Evolutionary conservation across 306 rosid species (phyloP), one percentile per base, ranked within the genome.

Genomic region (Carpinus fangiana): DNA sequence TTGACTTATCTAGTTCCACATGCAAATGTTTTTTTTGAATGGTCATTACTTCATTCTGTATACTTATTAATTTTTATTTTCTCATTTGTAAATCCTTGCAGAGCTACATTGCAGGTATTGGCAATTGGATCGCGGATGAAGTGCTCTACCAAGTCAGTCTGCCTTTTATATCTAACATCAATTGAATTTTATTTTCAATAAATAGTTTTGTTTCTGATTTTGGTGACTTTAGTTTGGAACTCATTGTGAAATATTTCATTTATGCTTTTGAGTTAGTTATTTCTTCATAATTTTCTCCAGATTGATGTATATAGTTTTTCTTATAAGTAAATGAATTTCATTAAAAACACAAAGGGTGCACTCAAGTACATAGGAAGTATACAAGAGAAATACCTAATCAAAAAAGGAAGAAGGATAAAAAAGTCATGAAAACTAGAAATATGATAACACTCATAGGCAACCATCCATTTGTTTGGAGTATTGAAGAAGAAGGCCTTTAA

Each of bases 91-190:
- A 50, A 41, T 50, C 23, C 79, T 67, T 83, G 80, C 91, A 92
- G 98, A 82, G 93, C 76, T 90, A 73, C 72, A 90, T 92, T 81
- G 85, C 98, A 13, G 97, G 98, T 59, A 90, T 95, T 54, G 98
- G 98, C 71, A 95, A 95, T 79, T 92, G 97, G 98, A 59, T 95
- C 83, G 98, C 97, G 53, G 97, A 92, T 89, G 97, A 95, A 87
- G 98, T 95, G 79, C 88, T 95, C 31, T 95, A 92, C 79, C 97
- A 95, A 85, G 98, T 95, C 68, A 82, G 91, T 81, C 9, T 67
- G 48, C 36, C 71, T 67, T 81, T 75, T 43, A 73, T 67, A 70
- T 77, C 28, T 56, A 45, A 28, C 47, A 46, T 78, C 84, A 66
- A 59, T 43, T 34, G 28, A 52, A 70, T 47, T 59, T 45, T 38